A percentile compares a stretch with the other conserved stretches of the same genome.
These are phyloP conservation scores for Nothophytophthora sp. DNA, from an alignment of 352 stramenopile genomes.

Conservation along the genomic window DNA sequence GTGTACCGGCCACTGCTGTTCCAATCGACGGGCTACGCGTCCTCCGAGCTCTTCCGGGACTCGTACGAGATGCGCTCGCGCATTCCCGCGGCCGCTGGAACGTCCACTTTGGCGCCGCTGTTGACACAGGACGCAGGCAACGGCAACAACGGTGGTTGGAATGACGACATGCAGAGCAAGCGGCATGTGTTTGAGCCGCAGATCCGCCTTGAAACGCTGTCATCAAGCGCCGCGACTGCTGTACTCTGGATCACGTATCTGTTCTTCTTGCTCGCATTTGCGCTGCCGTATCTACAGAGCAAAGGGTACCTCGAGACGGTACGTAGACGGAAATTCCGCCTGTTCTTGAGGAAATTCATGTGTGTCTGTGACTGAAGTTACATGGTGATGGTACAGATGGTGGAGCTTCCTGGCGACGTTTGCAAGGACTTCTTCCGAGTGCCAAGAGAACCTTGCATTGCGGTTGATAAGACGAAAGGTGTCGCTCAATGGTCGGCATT, in stretches of 20 bases:
- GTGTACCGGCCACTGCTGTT: slow-evolving; percentile 86
- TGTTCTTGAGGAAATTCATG: neutral
- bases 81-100: slow-evolving; percentile 18
- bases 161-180: slow-evolving; percentile 24
- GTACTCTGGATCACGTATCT: slow-evolving; percentile 83
- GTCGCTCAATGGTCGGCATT: slow-evolving; percentile 68
- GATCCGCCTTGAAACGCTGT: slow-evolving; percentile 83
- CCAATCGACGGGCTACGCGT: slow-evolving; percentile 77
- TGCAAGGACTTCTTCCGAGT: slow-evolving; percentile 25
- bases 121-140: slow-evolving; percentile 4
- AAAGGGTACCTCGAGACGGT: slow-evolving; percentile 74
- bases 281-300: slow-evolving; percentile 75
- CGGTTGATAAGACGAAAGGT: slow-evolving; percentile 53
- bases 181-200: slow-evolving; percentile 39
- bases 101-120: slow-evolving; percentile 26
- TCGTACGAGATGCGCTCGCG: slow-evolving; percentile 79
- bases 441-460: slow-evolving; percentile 51
- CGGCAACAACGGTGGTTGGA: neutral
- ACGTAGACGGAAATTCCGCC: neutral
- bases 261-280: slow-evolving; percentile 68
- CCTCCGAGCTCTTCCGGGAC: slow-evolving; percentile 79
- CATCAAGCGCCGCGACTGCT: slow-evolving; percentile 64
- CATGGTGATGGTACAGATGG: slow-evolving; percentile 27
- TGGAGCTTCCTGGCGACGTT: slow-evolving; percentile 54
- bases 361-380: slow-evolving; percentile 7